phyloP scores from a whole-genome alignment of 192 early-diverging fungal species.

The Endogone sp. region DNA sequence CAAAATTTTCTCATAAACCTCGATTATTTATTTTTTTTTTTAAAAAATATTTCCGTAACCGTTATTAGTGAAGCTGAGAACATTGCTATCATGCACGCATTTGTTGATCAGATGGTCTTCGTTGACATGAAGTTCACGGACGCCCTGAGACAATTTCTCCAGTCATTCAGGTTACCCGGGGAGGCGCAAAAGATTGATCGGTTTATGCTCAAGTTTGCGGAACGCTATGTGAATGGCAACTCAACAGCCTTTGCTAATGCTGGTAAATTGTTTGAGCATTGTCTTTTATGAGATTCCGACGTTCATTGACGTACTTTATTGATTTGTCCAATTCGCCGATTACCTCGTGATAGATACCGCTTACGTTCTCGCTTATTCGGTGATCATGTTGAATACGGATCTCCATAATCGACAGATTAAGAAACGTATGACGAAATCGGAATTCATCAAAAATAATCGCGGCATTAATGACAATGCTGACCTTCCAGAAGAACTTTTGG shows the following conservation, averaged over 20 bases:
- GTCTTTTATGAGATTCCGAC: constrained; percentile 1
- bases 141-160: constrained; percentile 79
- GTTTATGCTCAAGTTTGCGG: constrained; percentile 97
- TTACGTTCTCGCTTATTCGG: constrained; percentile 90
- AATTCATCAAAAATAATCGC: constrained; percentile 90
- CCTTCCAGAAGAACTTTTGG: constrained; percentile 69
- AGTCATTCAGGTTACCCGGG: constrained; percentile 87
- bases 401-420: constrained; percentile 84
- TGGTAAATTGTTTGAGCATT: constrained; percentile 22
- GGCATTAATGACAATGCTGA: constrained; percentile 88
- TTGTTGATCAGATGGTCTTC: constrained; percentile 91
- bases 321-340: neutral
- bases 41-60: neutral
- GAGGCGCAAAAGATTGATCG: constrained; percentile 96
- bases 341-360: constrained; percentile 61
- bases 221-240: constrained; percentile 84
- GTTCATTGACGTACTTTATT: neutral
- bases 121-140: constrained; percentile 65
- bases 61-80: constrained; percentile 77
- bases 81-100: constrained; percentile 95
- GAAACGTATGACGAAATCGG: constrained; percentile 77
- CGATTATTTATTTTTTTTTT: constrained; percentile 2
- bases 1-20: neutral
- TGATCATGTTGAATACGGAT: constrained; percentile 94
- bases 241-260: constrained; percentile 81